A percentile compares a stretch with the other conserved stretches of the same genome.
Conservation (phyloP, 306 rosid species). For the Quillaja saponaria region DNA sequence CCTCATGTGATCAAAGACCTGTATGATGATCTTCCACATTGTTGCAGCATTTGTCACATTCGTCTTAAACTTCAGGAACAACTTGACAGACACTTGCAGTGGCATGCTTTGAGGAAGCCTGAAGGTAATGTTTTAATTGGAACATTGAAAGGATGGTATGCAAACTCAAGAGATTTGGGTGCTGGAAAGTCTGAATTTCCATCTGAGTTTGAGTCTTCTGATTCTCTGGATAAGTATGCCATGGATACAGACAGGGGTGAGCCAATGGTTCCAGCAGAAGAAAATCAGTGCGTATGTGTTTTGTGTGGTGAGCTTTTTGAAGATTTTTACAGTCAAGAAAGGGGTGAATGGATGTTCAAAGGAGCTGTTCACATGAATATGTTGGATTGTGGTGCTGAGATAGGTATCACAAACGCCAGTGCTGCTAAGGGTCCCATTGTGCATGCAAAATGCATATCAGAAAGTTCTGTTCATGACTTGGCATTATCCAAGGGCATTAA, state of each 20-base stretch:
- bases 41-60: conserved; percentile 62
- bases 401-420: conserved; percentile 26
- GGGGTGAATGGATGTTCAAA: conserved; percentile 79
- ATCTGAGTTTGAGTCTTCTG: conserved; percentile 33
- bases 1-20: conserved; percentile 60
- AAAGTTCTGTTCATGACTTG: conserved; percentile 43
- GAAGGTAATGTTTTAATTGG: conserved; percentile 35
- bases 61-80: conserved; percentile 52
- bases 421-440: conserved; percentile 63
- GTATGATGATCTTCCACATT: conserved; percentile 58
- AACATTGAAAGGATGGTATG: conserved; percentile 73
- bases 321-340: conserved; percentile 68
- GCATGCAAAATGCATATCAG: conserved; percentile 68
- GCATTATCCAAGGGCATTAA: conserved; percentile 43
- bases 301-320: conserved; percentile 86
- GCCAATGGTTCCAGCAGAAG: conserved; percentile 68
- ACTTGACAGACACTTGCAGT: conserved; percentile 65
- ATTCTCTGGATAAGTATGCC: conserved; percentile 32
- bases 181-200: conserved; percentile 48
- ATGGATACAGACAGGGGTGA: conserved; percentile 35
- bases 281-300: conserved; percentile 68
- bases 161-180: conserved; percentile 53
- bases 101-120: conserved; percentile 59
- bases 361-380: conserved; percentile 56
- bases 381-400: conserved; percentile 41